phyloP scores from a whole-genome alignment of 352 stramenopile genomes.

The Phytophthora crassamura region DNA sequence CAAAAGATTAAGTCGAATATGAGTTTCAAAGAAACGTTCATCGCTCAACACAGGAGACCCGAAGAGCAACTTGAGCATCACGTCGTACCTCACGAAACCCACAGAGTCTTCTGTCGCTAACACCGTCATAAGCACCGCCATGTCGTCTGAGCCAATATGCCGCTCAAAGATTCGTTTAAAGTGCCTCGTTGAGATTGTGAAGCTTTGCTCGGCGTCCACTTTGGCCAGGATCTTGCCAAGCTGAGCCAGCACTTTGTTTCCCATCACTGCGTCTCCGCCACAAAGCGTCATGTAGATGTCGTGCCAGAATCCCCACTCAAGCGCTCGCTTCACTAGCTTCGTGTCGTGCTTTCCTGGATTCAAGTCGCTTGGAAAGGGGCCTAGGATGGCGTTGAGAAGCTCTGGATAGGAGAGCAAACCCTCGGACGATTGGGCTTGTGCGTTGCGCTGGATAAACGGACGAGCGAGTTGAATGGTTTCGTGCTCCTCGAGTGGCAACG shows the following conservation, averaged over 20 bases:
- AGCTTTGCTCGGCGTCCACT: slow-evolving; percentile 44
- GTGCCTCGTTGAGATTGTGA: slow-evolving; percentile 41
- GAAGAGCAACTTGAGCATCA: slow-evolving; percentile 51
- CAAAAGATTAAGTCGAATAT: slow-evolving; percentile 35
- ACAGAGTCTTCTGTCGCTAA: slow-evolving; percentile 12
- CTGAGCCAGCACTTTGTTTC: slow-evolving; percentile 49
- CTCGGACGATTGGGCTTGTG: background rate
- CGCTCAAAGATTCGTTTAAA: slow-evolving; percentile 62
- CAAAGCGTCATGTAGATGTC: slow-evolving; percentile 46
- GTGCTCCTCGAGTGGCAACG: slow-evolving; percentile 45
- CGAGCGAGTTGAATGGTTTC: slow-evolving; percentile 43
- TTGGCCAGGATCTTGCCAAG: slow-evolving; percentile 62
- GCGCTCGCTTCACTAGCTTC: slow-evolving; percentile 17
- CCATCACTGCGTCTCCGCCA: slow-evolving; percentile 20
- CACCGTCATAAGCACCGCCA: slow-evolving; percentile 33
- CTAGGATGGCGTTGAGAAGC: slow-evolving; percentile 49
- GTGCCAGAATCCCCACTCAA: slow-evolving; percentile 50
- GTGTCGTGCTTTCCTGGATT: background rate
- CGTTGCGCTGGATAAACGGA: slow-evolving; percentile 21
- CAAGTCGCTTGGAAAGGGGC: slow-evolving; percentile 3
- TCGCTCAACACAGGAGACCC: slow-evolving; percentile 44
- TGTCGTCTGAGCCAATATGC: slow-evolving; percentile 46
- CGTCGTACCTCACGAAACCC: background rate
- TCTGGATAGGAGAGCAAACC: slow-evolving; percentile 45
- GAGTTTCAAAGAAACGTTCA: slow-evolving; percentile 7